Base-by-base conservation (phyloP, 1,284 basidiomycete genomes). In the Microbotryum violaceum region DNA sequence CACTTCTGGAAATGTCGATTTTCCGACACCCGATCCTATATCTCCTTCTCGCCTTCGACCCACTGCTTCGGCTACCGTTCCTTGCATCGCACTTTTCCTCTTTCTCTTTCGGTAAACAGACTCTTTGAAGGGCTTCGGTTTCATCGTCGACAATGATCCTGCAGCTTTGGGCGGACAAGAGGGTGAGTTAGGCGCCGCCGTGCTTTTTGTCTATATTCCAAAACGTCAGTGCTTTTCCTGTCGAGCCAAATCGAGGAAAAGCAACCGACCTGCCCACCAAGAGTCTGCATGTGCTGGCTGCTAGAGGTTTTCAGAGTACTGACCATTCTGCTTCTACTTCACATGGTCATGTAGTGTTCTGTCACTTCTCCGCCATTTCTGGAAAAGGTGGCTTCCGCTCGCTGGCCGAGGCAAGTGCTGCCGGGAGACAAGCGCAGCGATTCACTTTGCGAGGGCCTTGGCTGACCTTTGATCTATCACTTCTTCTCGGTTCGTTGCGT, bases 81-180 rank as follows among this genome's bases (percentile, higher is more conserved):
- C 31, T 10, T 10, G 31, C 31, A 31, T 27, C 27, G 27, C 27
- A 31, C 9, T 7, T 10, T 31, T 31, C 2, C 9, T 31, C 8
- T 31, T 31, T 31, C 9, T 10, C 21, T 16, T n/a, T 49, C 20
- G 48, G 18, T 49, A 6, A 12, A 29, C 50, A 67, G 63, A 67
- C 63, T 57, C 57, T n/a, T 50, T 64, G 46, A 68, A 71, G 63
- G 71, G 71, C 8, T 72, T 70, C 49, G 71, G 71, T 18, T 72
- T 72, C 29, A 66, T 72, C 46, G 69, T 70, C 31, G 70, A 72
- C 57, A 66, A 69, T 27, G 58, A 67, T 27, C 63, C 70, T 4
- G 68, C 61, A 6, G 71, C 69, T 23, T 62, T 72, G 23, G 70
- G 70, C 9, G 70, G 70, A n/a, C 70, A 72, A 53, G 71, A 72